Percentiles rank a stretch among this genome's conserved stretches.
phyloP scores from a whole-genome alignment of 108 stramenopile species.

The Pelagomonas calceolata region DNA sequence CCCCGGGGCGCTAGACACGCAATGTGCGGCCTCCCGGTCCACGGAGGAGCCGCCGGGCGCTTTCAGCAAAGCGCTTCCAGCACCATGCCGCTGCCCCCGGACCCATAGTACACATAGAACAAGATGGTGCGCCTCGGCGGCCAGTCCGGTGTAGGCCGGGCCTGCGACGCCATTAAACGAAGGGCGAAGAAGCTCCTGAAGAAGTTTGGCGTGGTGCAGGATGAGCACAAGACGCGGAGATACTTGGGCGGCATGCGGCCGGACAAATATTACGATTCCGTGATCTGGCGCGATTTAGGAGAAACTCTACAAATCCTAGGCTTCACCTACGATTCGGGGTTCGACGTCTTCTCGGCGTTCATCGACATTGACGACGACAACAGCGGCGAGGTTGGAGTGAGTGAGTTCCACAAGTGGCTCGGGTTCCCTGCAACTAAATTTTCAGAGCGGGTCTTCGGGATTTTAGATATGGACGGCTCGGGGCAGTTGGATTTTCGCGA shows the following conservation, averaged over 20 bases:
- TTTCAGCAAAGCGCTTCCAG: too few relatives aligned
- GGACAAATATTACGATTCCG: conserved; percentile 18
- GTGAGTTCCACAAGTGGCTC: conserved; percentile 29
- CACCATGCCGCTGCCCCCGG: too few relatives aligned
- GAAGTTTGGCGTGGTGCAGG: too few relatives aligned
- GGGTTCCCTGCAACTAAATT: conserved; percentile 22
- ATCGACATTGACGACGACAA: conserved; percentile 32
- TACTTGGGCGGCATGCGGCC: conserved; percentile 25
- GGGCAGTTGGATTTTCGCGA: conserved; percentile 27
- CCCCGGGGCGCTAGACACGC: too few relatives aligned
- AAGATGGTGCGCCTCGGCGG: too few relatives aligned
- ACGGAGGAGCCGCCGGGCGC: too few relatives aligned
- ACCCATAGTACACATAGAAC: too few relatives aligned
- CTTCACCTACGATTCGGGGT: conserved; percentile 1
- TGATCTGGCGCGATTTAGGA: conserved; percentile 8
- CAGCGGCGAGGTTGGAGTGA: conserved; percentile 14
- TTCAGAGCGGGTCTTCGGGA: conserved; percentile 32
- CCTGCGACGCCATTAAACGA: too few relatives aligned
- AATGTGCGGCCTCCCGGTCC: too few relatives aligned
- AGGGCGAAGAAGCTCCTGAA: too few relatives aligned
- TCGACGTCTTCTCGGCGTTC: conserved; percentile 15
- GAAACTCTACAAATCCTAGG: conserved; percentile 21
- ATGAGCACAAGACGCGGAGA: neutral
- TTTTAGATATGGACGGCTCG: conserved; percentile 29
- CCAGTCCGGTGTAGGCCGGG: too few relatives aligned